These are phyloP conservation scores for Mycena rebaudengoi DNA, from an alignment of 768 basidiomycete species.

Conservation along the genomic window DNA sequence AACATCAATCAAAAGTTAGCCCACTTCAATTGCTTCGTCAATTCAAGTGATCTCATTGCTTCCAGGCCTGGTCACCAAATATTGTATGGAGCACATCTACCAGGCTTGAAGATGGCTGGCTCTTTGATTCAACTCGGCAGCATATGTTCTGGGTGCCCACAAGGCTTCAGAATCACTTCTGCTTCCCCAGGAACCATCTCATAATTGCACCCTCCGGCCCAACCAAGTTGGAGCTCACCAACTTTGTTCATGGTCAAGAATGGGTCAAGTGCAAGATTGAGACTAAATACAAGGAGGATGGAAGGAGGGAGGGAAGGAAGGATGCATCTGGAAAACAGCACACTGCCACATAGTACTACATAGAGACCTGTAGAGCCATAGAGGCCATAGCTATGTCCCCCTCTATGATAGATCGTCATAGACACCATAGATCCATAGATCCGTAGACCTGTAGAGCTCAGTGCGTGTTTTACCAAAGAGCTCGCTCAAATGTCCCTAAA, in stretches of 20 bases:
- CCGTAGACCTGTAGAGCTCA: no score
- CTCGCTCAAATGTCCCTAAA: no score
- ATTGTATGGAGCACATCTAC: no score
- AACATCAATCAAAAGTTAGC: not conserved
- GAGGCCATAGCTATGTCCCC: no score
- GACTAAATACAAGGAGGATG: no score
- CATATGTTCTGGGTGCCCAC: not conserved
- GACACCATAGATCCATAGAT: no score
- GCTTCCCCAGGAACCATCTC: not conserved
- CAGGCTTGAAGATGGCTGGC: not conserved
- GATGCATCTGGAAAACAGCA: no score
- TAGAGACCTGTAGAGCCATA: no score
- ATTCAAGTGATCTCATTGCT: not conserved
- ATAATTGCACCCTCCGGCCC: not conserved
- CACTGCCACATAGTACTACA: no score
- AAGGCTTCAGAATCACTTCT: not conserved
- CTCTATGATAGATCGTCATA: no score
- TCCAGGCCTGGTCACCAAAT: not conserved
- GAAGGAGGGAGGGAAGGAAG: no score
- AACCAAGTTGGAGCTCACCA: not conserved
- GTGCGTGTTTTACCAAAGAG: no score
- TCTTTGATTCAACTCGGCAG: not conserved
- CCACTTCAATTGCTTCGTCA: not conserved
- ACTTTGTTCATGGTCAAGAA: not conserved
- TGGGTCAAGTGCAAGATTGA: not conserved